Evolutionary conservation across 768 basidiomycete genomes (phyloP).

Genomic region (Macrolepiota fuliginosa): DNA sequence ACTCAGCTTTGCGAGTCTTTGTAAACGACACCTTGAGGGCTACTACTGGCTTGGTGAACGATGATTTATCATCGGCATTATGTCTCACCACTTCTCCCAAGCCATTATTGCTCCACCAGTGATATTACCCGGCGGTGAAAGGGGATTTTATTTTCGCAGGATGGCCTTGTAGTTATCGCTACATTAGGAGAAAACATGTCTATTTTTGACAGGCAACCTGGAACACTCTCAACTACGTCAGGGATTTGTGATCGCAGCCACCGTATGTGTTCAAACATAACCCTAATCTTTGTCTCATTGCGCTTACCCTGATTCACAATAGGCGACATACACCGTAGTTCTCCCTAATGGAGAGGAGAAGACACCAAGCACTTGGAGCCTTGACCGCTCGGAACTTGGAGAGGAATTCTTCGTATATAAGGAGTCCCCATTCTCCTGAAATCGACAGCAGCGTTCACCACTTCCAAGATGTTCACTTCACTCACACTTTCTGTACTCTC

Average conservation of each 20-base stretch:
- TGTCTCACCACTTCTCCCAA: background rate
- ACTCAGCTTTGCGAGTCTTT: background rate
- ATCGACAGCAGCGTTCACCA: background rate
- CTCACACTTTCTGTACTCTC: slow-evolving; percentile 16
- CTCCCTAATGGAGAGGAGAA: slow-evolving; percentile 4
- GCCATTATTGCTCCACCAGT: background rate
- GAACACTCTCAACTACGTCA: background rate
- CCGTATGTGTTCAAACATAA: background rate
- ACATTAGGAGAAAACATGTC: background rate
- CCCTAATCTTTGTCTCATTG: slow-evolving; percentile 1
- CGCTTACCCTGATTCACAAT: background rate
- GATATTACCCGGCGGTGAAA: background rate
- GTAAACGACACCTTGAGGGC: too few relatives aligned
- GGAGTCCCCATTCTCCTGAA: background rate
- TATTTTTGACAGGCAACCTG: background rate
- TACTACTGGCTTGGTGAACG: too few relatives aligned
- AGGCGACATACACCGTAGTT: background rate
- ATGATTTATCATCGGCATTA: background rate
- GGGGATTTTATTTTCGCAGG: background rate
- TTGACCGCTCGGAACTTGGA: background rate
- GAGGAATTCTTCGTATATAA: background rate
- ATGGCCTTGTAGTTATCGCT: background rate
- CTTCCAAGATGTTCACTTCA: slow-evolving; percentile 12
- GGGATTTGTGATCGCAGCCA: background rate
- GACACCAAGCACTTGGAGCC: background rate